These are phyloP conservation scores for Daedaleopsis sinensis DNA, from an alignment of 768 basidiomycete species.

Conservation along the genomic window DNA sequence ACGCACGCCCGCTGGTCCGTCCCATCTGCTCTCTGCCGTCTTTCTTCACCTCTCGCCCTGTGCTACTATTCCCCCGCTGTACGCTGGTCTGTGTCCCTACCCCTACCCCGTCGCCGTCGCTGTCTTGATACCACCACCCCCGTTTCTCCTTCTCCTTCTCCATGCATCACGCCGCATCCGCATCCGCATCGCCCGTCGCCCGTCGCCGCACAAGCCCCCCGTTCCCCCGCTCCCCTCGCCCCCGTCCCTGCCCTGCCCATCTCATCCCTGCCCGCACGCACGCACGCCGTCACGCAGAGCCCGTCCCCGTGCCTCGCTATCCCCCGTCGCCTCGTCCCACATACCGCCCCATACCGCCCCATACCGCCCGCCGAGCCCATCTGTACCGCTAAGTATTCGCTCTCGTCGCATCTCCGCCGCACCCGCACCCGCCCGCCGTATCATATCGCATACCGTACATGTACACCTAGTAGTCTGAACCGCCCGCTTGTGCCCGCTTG, in stretches of 20 bases:
- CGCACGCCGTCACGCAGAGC: too few species aligned
- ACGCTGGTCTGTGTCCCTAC: conserved; percentile 6
- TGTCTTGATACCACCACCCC: conserved; percentile 19
- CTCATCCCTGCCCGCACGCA: neutral
- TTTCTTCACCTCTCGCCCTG: neutral
- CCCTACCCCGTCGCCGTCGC: too few species aligned
- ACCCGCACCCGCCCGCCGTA: neutral
- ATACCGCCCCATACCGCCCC: neutral
- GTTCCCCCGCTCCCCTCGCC: neutral
- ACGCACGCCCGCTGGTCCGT: conserved; percentile 11
- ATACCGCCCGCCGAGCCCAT: neutral
- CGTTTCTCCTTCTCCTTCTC: neutral
- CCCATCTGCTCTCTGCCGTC: neutral
- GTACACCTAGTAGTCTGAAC: conserved; percentile 3
- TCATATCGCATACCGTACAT: conserved; percentile 4
- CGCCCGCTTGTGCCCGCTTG: too few species aligned
- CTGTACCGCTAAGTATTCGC: conserved; percentile 1
- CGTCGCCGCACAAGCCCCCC: conserved; percentile 3
- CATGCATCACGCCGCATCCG: too few species aligned
- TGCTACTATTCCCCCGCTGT: conserved; percentile 13
- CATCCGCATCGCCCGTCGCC: neutral
- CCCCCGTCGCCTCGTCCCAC: neutral
- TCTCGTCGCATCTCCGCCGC: neutral
- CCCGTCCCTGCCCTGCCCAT: too few species aligned
- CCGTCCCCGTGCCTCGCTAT: neutral